A percentile compares a stretch with the other conserved stretches of the same genome.
Conservation (phyloP, 2,329 filamentous ascomycete species). For the Magnaporthiopsis poae region DNA sequence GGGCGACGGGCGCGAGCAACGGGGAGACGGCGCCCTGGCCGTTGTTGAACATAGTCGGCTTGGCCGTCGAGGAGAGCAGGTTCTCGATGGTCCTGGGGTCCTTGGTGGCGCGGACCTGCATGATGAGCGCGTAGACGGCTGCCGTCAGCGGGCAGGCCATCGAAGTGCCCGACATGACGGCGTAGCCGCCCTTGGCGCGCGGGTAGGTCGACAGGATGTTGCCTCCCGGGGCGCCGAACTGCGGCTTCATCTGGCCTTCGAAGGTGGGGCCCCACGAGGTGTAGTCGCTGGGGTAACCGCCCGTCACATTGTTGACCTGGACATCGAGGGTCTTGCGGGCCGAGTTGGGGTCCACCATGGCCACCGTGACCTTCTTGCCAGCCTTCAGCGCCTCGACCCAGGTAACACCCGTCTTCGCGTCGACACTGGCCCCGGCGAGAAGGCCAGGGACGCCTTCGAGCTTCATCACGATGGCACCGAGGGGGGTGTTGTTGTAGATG, state of each 20-base stretch:
- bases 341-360: slow-evolving; percentile 31
- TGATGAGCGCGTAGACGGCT: slow-evolving; percentile 44
- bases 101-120: slow-evolving; percentile 39
- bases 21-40: slow-evolving; percentile 23
- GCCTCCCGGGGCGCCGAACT: slow-evolving; percentile 37
- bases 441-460: slow-evolving; percentile 23
- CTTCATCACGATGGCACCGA: slow-evolving; percentile 25
- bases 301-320: slow-evolving; percentile 31
- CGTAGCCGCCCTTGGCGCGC: slow-evolving; percentile 30
- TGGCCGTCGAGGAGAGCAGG: slow-evolving; percentile 39
- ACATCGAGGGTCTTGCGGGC: slow-evolving; percentile 25
- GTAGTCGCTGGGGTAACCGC: slow-evolving; percentile 30
- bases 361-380: slow-evolving; percentile 33
- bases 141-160: slow-evolving; percentile 39
- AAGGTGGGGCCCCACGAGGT: slow-evolving; percentile 37
- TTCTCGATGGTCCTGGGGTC: slow-evolving; percentile 41
- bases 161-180: slow-evolving; percentile 42
- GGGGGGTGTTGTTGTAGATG: slow-evolving; percentile 52
- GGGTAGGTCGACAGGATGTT: slow-evolving; percentile 43
- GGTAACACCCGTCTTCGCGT: slow-evolving; percentile 28
- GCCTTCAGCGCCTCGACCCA: slow-evolving; percentile 35
- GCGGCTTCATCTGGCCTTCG: slow-evolving; percentile 38
- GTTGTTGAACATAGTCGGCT: slow-evolving; percentile 39
- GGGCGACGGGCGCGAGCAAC: slow-evolving; percentile 43
- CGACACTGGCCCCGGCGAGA: slow-evolving; percentile 31